Evolutionary conservation across 345 rosid genomes (phyloP).

Genomic region (Gossypium australe): DNA sequence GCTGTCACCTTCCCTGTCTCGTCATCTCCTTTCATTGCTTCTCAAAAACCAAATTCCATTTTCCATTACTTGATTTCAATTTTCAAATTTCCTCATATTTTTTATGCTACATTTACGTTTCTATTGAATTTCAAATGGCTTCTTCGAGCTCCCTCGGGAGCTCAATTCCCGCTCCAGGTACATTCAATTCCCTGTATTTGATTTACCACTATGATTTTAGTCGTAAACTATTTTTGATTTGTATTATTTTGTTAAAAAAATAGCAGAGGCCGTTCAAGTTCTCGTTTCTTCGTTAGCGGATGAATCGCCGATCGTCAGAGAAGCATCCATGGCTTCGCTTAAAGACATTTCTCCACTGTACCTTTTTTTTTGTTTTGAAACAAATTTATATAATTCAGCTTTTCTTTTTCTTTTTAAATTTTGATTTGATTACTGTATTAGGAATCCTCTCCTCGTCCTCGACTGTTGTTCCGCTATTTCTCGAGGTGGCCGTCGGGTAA

Average conservation of each 20-base stretch:
- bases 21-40: neutral
- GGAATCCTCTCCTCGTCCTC: conserved; percentile 91
- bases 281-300: conserved; percentile 79
- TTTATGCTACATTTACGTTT: neutral
- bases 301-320: conserved; percentile 65
- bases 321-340: conserved; percentile 83
- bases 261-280: conserved; percentile 85
- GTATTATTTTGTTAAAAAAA: neutral
- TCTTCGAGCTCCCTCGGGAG: conserved; percentile 64
- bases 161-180: conserved; percentile 77
- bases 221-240: neutral
- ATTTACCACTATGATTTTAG: conserved; percentile 1
- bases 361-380: neutral
- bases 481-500: conserved; percentile 88
- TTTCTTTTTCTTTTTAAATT: neutral
- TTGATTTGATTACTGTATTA: conserved; percentile 21
- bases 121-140: conserved; percentile 41
- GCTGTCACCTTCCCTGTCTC: neutral
- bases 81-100: neutral
- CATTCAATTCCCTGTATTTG: neutral
- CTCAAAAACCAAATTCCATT: neutral
- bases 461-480: conserved; percentile 84
- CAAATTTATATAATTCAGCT: neutral
- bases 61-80: no score
- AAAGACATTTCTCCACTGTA: conserved; percentile 74